phyloP scores from a whole-genome alignment of 2,329 filamentous ascomycete genomes.

The Leptosphaerulina australis region DNA sequence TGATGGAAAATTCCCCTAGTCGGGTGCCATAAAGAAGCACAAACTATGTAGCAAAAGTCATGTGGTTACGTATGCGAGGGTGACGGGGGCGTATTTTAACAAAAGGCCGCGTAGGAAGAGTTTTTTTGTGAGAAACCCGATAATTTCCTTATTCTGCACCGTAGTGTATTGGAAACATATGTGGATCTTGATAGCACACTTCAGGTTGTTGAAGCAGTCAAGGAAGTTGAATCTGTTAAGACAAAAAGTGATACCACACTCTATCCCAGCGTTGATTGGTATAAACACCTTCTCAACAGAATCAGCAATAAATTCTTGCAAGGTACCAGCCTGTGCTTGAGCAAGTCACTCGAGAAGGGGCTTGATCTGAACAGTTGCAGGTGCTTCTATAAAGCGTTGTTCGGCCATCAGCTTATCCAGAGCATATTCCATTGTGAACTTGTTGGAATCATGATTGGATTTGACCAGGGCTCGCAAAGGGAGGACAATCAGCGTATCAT shows the following conservation, averaged over 20 bases:
- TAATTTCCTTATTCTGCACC: constrained; percentile 4
- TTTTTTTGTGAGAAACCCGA: background rate
- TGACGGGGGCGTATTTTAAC: constrained; percentile 1
- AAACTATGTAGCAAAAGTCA: too few species aligned
- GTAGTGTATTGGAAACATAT: constrained; percentile 9
- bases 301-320: constrained; percentile 17
- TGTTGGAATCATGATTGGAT: background rate
- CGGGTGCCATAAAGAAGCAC: too few species aligned
- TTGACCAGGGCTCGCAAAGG: too few species aligned
- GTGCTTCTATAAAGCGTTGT: background rate
- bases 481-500: too few species aligned
- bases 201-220: constrained; percentile 9
- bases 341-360: constrained; percentile 9
- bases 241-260: too few species aligned
- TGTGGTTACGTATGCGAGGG: too few species aligned
- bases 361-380: constrained; percentile 2
- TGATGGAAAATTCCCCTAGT: too few species aligned
- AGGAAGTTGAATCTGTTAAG: too few species aligned
- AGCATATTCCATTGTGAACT: background rate
- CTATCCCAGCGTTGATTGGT: too few species aligned
- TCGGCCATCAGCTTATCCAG: background rate
- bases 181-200: constrained; percentile 11
- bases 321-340: constrained; percentile 2
- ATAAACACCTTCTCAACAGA: too few species aligned
- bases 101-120: background rate